These are phyloP conservation scores for Diutina mesorugosa DNA, from an alignment of 1,139 yeast species.

Conservation along the genomic window DNA sequence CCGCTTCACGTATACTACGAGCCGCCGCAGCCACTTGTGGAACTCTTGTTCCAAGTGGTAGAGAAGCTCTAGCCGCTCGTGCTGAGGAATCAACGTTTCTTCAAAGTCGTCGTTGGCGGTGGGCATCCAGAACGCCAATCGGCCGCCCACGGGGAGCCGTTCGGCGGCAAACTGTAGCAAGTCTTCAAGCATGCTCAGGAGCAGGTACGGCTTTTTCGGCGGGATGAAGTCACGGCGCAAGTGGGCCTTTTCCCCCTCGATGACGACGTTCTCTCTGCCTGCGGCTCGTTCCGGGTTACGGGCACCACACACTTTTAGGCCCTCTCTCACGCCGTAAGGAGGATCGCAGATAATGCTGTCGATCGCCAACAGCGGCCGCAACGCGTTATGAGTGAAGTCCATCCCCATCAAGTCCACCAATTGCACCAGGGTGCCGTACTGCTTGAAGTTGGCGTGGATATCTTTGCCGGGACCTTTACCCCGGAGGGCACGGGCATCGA, in stretches of 20 bases:
- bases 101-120: constrained; percentile 84
- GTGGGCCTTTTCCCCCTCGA: constrained; percentile 71
- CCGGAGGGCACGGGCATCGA: constrained; percentile 70
- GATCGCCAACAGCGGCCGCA: constrained; percentile 47
- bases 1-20: constrained; percentile 67
- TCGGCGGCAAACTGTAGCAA: constrained; percentile 59
- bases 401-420: constrained; percentile 73
- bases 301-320: constrained; percentile 86
- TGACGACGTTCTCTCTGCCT: constrained; percentile 58
- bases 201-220: constrained; percentile 82
- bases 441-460: constrained; percentile 57
- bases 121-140: constrained; percentile 97
- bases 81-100: constrained; percentile 66
- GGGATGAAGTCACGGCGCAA: constrained; percentile 76
- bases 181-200: constrained; percentile 67
- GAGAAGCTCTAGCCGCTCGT: constrained; percentile 54
- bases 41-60: constrained; percentile 79
- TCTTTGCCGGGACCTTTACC: constrained; percentile 47
- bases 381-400: constrained; percentile 90
- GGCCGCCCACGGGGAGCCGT: constrained; percentile 59
- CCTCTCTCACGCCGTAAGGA: constrained; percentile 96
- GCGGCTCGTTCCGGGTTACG: constrained; percentile 40
- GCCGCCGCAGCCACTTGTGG: constrained; percentile 83
- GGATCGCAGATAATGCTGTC: constrained; percentile 93
- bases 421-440: constrained; percentile 46